These are phyloP conservation scores for Tephrocybe sp. DNA, from an alignment of 768 basidiomycete species.

Conservation along the genomic window DNA sequence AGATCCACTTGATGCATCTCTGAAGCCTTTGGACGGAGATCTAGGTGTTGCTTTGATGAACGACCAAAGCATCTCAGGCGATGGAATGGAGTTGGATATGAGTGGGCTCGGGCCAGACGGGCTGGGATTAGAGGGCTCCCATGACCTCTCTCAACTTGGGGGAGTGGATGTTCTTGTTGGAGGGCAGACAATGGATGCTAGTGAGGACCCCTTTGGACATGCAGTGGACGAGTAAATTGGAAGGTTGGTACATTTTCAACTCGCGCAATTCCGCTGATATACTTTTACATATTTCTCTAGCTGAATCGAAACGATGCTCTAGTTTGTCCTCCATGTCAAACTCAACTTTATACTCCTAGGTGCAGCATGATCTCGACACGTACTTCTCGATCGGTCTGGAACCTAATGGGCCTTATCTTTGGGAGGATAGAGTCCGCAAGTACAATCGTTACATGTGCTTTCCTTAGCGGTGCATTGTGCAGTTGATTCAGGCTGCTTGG, in stretches of 20 bases:
- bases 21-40: constrained; percentile 50
- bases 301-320: too few relatives aligned
- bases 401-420: constrained; percentile 26
- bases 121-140: constrained; percentile 47
- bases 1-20: constrained; percentile 48
- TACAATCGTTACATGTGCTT: constrained; percentile 26
- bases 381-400: not conserved
- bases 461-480: constrained; percentile 20
- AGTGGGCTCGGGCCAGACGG: constrained; percentile 65
- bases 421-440: constrained; percentile 30
- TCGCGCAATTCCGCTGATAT: too few relatives aligned
- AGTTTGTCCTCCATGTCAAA: too few relatives aligned
- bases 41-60: constrained; percentile 38
- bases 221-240: constrained; percentile 12
- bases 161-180: constrained; percentile 52
- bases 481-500: constrained; percentile 9
- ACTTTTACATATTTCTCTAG: too few relatives aligned
- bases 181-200: constrained; percentile 56
- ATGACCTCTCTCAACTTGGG: constrained; percentile 58
- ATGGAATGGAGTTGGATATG: constrained; percentile 57
- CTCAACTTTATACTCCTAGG: not conserved
- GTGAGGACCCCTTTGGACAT: constrained; percentile 56
- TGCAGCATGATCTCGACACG: not conserved
- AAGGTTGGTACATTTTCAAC: too few relatives aligned
- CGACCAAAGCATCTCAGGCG: constrained; percentile 31